These are phyloP conservation scores for Letharia columbiana DNA, from an alignment of 495 filamentous ascomycete species.

Conservation along the genomic window DNA sequence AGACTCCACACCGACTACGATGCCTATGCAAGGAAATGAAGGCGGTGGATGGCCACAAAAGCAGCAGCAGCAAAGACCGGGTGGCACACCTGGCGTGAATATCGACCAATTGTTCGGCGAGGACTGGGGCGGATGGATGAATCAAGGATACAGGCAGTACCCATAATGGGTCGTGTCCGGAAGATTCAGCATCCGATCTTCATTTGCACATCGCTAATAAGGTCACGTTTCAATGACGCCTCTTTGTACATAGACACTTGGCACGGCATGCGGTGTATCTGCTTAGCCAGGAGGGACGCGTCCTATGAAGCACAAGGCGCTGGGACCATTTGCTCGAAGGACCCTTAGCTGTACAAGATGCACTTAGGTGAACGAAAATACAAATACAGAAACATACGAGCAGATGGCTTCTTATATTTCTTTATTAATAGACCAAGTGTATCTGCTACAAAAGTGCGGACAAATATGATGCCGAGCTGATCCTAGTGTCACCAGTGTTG, in stretches of 20 bases:
- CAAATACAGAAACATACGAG: neutral
- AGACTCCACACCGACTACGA: constrained; percentile 6
- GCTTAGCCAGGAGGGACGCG: constrained; percentile 4
- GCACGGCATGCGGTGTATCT: neutral
- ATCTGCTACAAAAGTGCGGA: neutral
- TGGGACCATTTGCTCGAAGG: neutral
- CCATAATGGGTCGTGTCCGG: neutral
- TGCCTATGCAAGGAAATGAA: constrained; percentile 7
- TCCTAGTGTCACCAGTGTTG: neutral
- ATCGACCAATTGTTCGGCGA: constrained; percentile 26
- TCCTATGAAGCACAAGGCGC: constrained; percentile 4
- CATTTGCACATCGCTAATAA: neutral
- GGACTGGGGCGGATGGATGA: constrained; percentile 27
- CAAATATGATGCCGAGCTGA: neutral
- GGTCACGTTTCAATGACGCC: neutral
- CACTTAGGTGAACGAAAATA: neutral
- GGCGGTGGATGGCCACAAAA: constrained; percentile 7
- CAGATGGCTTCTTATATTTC: neutral
- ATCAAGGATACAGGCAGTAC: constrained; percentile 20
- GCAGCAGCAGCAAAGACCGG: constrained; percentile 13
- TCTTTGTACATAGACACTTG: constrained; percentile 4
- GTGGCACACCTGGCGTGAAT: constrained; percentile 13
- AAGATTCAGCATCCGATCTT: neutral
- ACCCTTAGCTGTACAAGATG: neutral
- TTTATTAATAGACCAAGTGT: neutral